A percentile compares a stretch with the other conserved stretches of the same genome.
Conservation (phyloP, 2,329 filamentous ascomycete species). For the Zymoseptoria tritici region DNA sequence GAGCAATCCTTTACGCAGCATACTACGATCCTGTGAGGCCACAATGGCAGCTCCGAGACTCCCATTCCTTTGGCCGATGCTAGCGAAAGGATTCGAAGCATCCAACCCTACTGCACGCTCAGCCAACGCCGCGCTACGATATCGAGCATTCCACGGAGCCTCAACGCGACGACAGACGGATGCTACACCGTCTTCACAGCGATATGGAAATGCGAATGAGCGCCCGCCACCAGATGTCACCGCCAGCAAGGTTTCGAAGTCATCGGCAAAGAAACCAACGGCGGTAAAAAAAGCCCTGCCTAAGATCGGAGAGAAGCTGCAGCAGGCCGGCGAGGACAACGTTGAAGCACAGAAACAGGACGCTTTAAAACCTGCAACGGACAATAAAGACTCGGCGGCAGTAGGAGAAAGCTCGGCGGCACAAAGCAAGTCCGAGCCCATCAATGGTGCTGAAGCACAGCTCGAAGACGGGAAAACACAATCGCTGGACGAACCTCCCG, state of each 20-base stretch:
- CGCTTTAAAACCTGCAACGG: neutral
- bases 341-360: slow-evolving; percentile 13
- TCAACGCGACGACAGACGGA: slow-evolving; percentile 27
- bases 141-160: slow-evolving; percentile 29
- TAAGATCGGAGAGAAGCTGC: slow-evolving; percentile 26
- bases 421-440: slow-evolving; percentile 14
- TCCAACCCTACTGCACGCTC: slow-evolving; percentile 18
- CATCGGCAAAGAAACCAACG: slow-evolving; percentile 3
- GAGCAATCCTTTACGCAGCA: neutral
- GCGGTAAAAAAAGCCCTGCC: slow-evolving; percentile 19
- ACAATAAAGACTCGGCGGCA: slow-evolving; percentile 12
- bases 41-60: slow-evolving; percentile 39
- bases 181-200: slow-evolving; percentile 17
- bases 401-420: slow-evolving; percentile 10
- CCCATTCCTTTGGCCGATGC: slow-evolving; percentile 41
- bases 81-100: slow-evolving; percentile 31
- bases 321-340: slow-evolving; percentile 23
- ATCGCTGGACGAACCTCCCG: slow-evolving; percentile 10
- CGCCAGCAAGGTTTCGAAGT: slow-evolving; percentile 18
- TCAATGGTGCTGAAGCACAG: slow-evolving; percentile 13
- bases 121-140: slow-evolving; percentile 19
- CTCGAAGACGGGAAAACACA: slow-evolving; percentile 7
- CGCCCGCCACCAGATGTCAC: slow-evolving; percentile 33
- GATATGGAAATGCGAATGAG: slow-evolving; percentile 44
- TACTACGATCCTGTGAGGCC: neutral